Evolutionary conservation across 2,329 filamentous ascomycete species (phyloP), one percentile per base, ranked within the genome.

Genomic region (Pyricularia pennisetigena): DNA sequence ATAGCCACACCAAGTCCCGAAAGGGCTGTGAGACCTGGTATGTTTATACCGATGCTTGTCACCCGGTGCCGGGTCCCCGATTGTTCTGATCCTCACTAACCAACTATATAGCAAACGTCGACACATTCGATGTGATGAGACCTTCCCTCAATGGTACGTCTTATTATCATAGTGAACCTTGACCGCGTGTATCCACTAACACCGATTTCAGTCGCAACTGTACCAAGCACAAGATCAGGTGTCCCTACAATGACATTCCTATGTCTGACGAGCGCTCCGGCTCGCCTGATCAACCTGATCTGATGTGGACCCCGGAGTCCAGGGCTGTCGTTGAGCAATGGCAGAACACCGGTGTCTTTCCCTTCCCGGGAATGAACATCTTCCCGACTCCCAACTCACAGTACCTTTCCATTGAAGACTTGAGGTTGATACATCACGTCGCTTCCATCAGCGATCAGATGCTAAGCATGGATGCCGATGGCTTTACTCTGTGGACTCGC

Each of bases 91-190:
- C 41, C 20, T 49, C 16, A n/a, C 41, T 74, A 71, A 72, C 70
- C 28, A 26, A 14, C 54, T 24, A n/a, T 54, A n/a, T 70, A 84
- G 83, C 86, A 99, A 99, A 82, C 90, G 91, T 78, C 89, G 95
- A 77, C 95, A 99, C 80, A 99, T 99, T 77, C 88, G 95, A 75
- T 99, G 95, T 81, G 95, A 99, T 77, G 95, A 99, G 79, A 97
- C 88, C 73, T 97, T 97, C 75, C 95, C 95, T 67, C 95, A 99
- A 86, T 99, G 94, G 93, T 97, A 84, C 74, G 85, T 79, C 63
- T 62, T 9, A 61, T 66, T 23, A 20, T n/a, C 67, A 12, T 30
- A 7, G 29, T 29, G 29, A 29, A 29, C 29, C 29, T n/a, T 23
- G 16, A 9, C 10, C 23, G 24, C 4, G 54, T 32, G 24, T 16